Percentiles rank a stretch among this genome's conserved stretches.
phyloP scores from a whole-genome alignment of 192 early-diverging fungal species.

The Pilaira anomala region DNA sequence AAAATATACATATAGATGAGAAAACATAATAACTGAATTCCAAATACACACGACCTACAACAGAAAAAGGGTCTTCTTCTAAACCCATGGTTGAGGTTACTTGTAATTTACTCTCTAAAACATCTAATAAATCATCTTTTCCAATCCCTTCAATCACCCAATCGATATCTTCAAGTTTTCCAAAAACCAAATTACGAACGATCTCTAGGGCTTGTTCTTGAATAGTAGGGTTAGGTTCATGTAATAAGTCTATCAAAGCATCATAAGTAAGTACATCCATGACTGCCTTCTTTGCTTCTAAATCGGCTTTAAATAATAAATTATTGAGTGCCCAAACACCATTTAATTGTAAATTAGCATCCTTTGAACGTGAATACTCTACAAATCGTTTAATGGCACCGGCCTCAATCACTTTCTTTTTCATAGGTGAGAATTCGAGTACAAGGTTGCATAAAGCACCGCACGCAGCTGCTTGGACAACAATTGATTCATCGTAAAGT shows the following conservation, averaged over 20 bases:
- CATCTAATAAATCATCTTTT: constrained; percentile 50
- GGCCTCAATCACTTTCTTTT: constrained; percentile 64
- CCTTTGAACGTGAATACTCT: constrained; percentile 45
- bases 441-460: constrained; percentile 85
- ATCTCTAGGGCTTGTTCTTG: constrained; percentile 77
- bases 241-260: constrained; percentile 53
- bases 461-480: constrained; percentile 65
- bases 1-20: constrained; percentile 22
- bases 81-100: constrained; percentile 41
- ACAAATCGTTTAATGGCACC: constrained; percentile 73
- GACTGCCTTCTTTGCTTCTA: constrained; percentile 61
- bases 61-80: constrained; percentile 20
- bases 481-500: constrained; percentile 55
- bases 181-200: constrained; percentile 70
- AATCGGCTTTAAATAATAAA: constrained; percentile 66
- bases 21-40: constrained; percentile 17
- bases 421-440: constrained; percentile 82
- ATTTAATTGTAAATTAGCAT: constrained; percentile 61
- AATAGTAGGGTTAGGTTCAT: constrained; percentile 58
- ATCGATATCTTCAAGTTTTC: constrained; percentile 36
- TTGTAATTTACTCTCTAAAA: constrained; percentile 58
- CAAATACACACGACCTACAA: background rate
- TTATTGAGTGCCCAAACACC: constrained; percentile 83
- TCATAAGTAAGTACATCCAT: constrained; percentile 67
- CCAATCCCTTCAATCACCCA: constrained; percentile 66